phyloP scores from a whole-genome alignment of 192 early-diverging fungal genomes.

The Glomus cerebriforme region DNA sequence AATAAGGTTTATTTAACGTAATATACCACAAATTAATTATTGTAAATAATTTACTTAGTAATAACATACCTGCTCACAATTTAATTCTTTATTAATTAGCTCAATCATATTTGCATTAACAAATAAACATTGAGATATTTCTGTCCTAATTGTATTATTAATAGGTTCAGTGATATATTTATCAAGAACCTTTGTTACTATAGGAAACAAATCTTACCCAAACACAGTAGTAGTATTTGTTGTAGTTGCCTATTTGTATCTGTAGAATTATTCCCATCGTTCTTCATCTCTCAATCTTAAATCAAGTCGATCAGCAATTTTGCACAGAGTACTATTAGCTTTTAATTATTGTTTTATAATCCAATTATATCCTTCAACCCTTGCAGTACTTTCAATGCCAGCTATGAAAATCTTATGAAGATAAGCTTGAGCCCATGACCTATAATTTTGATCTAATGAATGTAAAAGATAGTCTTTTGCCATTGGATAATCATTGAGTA shows the following conservation, averaged over 20 bases:
- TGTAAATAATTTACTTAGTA: background rate
- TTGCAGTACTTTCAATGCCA: background rate
- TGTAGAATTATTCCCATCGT: background rate
- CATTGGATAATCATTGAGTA: no score
- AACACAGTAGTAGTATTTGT: background rate
- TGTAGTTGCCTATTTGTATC: background rate
- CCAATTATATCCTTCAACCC: no score
- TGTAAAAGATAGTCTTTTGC: no score
- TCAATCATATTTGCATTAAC: background rate
- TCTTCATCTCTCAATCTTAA: background rate
- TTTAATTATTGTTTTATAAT: no score
- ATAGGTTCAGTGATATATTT: no score
- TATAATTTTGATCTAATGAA: no score
- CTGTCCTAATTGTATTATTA: no score
- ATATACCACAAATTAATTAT: no score
- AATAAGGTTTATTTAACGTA: background rate
- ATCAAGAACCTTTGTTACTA: no score
- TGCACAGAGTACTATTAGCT: no score
- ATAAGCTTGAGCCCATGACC: background rate
- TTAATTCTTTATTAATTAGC: background rate
- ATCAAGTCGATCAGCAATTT: no score
- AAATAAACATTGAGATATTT: background rate
- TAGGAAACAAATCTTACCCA: no score
- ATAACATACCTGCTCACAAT: background rate
- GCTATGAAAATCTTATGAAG: background rate